A percentile compares a stretch with the other conserved stretches of the same genome.
Evolutionary conservation across 192 early-diverging fungal genomes (phyloP).

Genomic region (Coemansia asiatica): DNA sequence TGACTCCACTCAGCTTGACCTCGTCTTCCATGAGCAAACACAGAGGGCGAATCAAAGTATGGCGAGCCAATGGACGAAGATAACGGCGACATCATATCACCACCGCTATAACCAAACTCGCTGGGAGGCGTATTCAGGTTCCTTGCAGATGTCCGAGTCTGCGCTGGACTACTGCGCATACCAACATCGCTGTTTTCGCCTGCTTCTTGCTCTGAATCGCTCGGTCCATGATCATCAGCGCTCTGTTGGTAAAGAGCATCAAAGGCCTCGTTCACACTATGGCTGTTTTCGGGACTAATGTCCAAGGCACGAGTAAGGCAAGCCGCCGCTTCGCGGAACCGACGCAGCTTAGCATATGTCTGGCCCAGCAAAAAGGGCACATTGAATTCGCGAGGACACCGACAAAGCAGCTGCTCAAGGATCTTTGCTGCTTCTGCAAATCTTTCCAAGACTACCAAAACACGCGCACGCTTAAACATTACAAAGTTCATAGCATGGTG

Average conservation of each 20-base stretch:
- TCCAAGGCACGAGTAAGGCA: conserved; percentile 45
- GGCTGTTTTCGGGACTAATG: conserved; percentile 47
- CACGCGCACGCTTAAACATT: conserved; percentile 67
- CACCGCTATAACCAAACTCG: conserved; percentile 4
- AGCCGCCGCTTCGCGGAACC: conserved; percentile 49
- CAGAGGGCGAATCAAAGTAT: conserved; percentile 46
- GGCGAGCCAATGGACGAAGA: conserved; percentile 32
- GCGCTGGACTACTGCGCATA: not conserved
- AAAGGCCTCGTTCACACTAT: conserved; percentile 52
- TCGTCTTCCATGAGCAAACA: conserved; percentile 26
- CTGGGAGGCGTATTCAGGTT: conserved; percentile 16
- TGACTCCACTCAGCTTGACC: conserved; percentile 34
- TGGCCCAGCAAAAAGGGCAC: conserved; percentile 56
- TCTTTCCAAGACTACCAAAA: conserved; percentile 59
- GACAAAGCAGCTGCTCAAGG: conserved; percentile 60
- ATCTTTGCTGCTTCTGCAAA: conserved; percentile 65
- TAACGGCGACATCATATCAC: conserved; percentile 14
- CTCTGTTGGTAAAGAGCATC: conserved; percentile 51
- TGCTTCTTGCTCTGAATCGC: not conserved
- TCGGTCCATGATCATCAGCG: conserved; percentile 6
- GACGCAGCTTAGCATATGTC: conserved; percentile 42
- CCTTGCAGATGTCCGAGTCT: not conserved
- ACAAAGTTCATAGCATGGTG: conserved; percentile 58
- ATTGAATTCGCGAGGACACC: conserved; percentile 53
- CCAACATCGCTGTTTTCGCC: not conserved